phyloP scores from a whole-genome alignment of 495 filamentous ascomycete species.

The Melanomma pulvis-pyrius region DNA sequence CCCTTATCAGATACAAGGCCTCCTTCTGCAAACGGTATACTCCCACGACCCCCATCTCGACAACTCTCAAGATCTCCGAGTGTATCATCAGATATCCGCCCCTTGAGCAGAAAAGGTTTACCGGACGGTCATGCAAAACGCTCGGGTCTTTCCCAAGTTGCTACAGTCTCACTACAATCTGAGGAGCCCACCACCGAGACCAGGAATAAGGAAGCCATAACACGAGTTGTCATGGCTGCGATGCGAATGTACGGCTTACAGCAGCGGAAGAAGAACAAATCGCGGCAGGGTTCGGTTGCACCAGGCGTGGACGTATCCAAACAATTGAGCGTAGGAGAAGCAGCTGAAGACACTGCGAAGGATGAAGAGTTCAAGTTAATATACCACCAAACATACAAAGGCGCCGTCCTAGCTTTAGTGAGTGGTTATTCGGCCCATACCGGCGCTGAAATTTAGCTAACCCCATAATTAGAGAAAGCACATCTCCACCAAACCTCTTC shows the following conservation, averaged over 20 bases:
- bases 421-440: neutral
- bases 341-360: constrained; percentile 38
- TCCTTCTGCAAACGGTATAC: constrained; percentile 8
- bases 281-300: constrained; percentile 20
- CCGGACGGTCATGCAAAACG: constrained; percentile 21
- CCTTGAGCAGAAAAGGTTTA: constrained; percentile 31
- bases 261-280: constrained; percentile 46
- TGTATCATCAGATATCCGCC: constrained; percentile 31
- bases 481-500: constrained; percentile 41
- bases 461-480: constrained; percentile 45
- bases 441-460: neutral
- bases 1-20: constrained; percentile 1
- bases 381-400: constrained; percentile 68
- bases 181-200: constrained; percentile 47
- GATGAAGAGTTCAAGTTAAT: constrained; percentile 67
- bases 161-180: constrained; percentile 49
- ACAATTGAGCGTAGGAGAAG: constrained; percentile 8
- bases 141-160: constrained; percentile 39
- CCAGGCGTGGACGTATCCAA: constrained; percentile 14
- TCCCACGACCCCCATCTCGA: constrained; percentile 17
- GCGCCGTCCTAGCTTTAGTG: constrained; percentile 59
- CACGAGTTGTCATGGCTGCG: constrained; percentile 57
- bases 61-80: constrained; percentile 42
- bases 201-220: constrained; percentile 52
- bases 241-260: constrained; percentile 68